A percentile compares a stretch with the other conserved stretches of the same genome.
Evolutionary conservation across 345 rosid species (phyloP).

Genomic region (Camelina sativa): DNA sequence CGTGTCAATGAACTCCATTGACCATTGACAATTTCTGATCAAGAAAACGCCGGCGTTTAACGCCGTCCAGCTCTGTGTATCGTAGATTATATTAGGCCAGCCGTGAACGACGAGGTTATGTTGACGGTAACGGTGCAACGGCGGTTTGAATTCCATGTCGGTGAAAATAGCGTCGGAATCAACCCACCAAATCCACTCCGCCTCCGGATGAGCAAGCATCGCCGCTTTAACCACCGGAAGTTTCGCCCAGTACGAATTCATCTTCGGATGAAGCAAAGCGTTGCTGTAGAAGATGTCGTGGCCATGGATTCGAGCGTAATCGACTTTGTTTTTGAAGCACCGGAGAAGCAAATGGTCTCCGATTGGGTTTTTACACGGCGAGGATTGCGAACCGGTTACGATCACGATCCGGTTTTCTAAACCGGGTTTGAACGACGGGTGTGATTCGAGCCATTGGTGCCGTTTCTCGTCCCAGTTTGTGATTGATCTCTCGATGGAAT

Average conservation of each 20-base stretch:
- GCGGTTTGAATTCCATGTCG: constrained; percentile 88
- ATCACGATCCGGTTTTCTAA: constrained; percentile 61
- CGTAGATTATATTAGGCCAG: constrained; percentile 68
- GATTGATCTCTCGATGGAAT: constrained; percentile 59
- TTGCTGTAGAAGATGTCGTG: constrained; percentile 85
- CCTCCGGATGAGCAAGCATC: constrained; percentile 97
- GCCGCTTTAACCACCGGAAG: constrained; percentile 73
- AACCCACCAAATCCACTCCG: constrained; percentile 99
- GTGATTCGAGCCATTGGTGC: constrained; percentile 65
- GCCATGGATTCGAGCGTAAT: constrained; percentile 84
- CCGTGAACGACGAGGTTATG: constrained; percentile 89
- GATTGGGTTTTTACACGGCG: constrained; percentile 75
- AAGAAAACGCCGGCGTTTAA: constrained; percentile 87
- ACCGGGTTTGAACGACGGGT: constrained; percentile 71
- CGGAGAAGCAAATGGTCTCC: constrained; percentile 85
- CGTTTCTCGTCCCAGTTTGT: constrained; percentile 83
- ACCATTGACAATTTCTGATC: constrained; percentile 95
- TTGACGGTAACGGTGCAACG: constrained; percentile 63
- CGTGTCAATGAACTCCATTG: constrained; percentile 78
- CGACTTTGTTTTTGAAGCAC: constrained; percentile 89
- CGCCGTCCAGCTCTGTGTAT: constrained; percentile 79
- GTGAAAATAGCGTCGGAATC: constrained; percentile 93
- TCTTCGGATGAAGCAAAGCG: constrained; percentile 71
- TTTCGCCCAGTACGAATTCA: constrained; percentile 85
- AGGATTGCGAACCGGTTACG: constrained; percentile 85